Percentiles rank a stretch among this genome's conserved stretches.
These are phyloP conservation scores for Fusarium globosum DNA, from an alignment of 2,329 filamentous ascomycete genomes.

Conservation along the genomic window DNA sequence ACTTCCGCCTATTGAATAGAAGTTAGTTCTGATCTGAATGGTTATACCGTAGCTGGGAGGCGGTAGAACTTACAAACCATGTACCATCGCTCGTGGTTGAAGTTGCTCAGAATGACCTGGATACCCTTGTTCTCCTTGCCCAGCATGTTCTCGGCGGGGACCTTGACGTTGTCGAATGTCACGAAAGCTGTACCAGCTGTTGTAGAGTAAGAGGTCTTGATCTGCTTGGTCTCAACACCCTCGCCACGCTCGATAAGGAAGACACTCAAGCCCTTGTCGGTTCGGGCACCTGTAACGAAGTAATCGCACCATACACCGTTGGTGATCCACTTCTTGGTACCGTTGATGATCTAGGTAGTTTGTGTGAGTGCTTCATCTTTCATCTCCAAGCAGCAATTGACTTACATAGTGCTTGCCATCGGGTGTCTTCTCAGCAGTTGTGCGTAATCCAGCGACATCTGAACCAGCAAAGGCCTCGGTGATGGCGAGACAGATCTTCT, in stretches of 20 bases:
- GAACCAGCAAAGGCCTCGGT: slow-evolving; percentile 87
- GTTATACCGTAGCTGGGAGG: background rate
- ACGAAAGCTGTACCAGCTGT: slow-evolving; percentile 82
- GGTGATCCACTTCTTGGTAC: slow-evolving; percentile 88
- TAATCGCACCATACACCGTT: slow-evolving; percentile 85
- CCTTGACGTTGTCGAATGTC: slow-evolving; percentile 88
- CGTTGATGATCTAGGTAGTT: slow-evolving; percentile 65
- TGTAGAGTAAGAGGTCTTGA: slow-evolving; percentile 85
- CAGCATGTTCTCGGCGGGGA: slow-evolving; percentile 80
- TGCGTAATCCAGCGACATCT: slow-evolving; percentile 83
- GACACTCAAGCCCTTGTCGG: slow-evolving; percentile 81
- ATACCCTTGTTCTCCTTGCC: slow-evolving; percentile 89
- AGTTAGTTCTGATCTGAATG: slow-evolving; percentile 6
- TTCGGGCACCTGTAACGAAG: slow-evolving; percentile 84
- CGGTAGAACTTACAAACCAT: slow-evolving; percentile 68
- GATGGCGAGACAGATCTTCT: slow-evolving; percentile 89
- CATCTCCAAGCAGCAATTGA: slow-evolving; percentile 37
- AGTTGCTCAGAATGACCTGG: slow-evolving; percentile 84
- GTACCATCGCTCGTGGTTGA: slow-evolving; percentile 87
- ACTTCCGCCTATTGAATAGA: slow-evolving; percentile 58
- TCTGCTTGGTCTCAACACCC: slow-evolving; percentile 79
- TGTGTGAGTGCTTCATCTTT: background rate
- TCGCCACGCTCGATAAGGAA: slow-evolving; percentile 79
- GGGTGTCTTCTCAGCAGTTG: slow-evolving; percentile 79
- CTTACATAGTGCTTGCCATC: slow-evolving; percentile 78